Evolutionary conservation across 148 eudicot species (phyloP), one percentile per base, ranked within the genome.

Genomic region (Chenopodium album): DNA sequence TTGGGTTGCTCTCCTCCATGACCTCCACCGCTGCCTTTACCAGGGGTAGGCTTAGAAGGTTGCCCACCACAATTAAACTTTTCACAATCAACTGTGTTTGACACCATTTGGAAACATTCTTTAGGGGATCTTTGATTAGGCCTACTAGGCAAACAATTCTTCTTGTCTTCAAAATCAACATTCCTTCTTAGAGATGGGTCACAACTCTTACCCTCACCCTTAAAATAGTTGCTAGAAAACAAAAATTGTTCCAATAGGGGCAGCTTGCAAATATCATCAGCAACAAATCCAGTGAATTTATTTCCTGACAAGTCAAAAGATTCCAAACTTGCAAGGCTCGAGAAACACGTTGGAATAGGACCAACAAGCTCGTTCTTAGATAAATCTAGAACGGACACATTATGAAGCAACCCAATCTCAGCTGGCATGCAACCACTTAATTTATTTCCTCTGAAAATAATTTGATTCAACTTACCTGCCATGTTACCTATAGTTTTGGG

Each of bases 401-500:
- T 87, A 0, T 48, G 69, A 37, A 91, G 87, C 62, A 31, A 2
- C 9, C 89, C 89, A 3, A 93, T 73, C 50, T 88, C 92, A 0
- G 69, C 47, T 0, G 97, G 92, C 75, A 93, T 62, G 47, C 93
- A 91, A 0, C 97, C 97, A 4, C 88, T 76, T 20, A 93, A 70
- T 2, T 84, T 56, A 63, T 91, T 93, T 41, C 86, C 82, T 7
- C 84, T 22, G 20, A 92, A 82, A 14, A 79, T 64, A 56, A 92
- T 60, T 66, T 94, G 88, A 3, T 92, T 86, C 48, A 94, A 65
- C 14, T 81, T 86, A 20, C 56, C 79, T 0, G 41, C 46, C 92
- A 91, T 90, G 1, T 77, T 82, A 4, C 94, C 97, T 13, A 94
- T 87, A 84, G 85, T 90, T 3, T 62, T 78, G 0, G 96, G 98